These are phyloP conservation scores for Taiwanofungus camphoratus DNA, from an alignment of 1,284 basidiomycete genomes.

Conservation along the genomic window DNA sequence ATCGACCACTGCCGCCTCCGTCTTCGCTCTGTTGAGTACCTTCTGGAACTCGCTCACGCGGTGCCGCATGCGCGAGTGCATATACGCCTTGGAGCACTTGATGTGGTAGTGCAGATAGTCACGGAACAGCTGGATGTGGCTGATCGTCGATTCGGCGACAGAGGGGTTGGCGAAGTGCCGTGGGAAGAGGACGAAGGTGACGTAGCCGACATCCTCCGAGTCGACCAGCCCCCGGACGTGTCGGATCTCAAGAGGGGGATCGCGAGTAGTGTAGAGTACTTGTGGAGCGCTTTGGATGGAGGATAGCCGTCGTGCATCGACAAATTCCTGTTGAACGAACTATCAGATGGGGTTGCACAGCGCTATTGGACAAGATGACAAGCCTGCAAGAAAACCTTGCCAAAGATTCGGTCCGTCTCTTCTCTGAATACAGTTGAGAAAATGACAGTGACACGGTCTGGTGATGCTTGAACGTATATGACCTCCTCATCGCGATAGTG, in stretches of 20 bases:
- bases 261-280: constrained; percentile 94
- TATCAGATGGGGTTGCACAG: background rate
- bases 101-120: constrained; percentile 99
- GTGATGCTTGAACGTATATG: constrained; percentile 90
- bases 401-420: constrained; percentile 96
- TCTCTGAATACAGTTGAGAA: constrained; percentile 97
- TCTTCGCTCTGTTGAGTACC: constrained; percentile 96
- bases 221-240: constrained; percentile 77
- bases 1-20: constrained; percentile 79
- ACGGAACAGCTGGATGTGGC: constrained; percentile 94
- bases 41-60: constrained; percentile 97
- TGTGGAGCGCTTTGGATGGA: constrained; percentile 97
- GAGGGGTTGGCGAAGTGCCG: constrained; percentile 83
- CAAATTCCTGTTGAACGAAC: constrained; percentile 77
- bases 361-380: constrained; percentile 17
- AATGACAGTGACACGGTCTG: constrained; percentile 96
- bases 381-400: constrained; percentile 96
- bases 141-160: constrained; percentile 83
- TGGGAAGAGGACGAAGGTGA: constrained; percentile 98
- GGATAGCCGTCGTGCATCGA: constrained; percentile 91
- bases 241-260: constrained; percentile 94
- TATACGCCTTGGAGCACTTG: constrained; percentile 99
- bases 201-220: constrained; percentile 93
- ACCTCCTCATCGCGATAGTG: constrained; percentile 97
- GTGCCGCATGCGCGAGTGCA: constrained; percentile 97